A percentile compares a stretch with the other conserved stretches of the same genome.
phyloP scores from a whole-genome alignment of 169 alveolate species.

The Plasmodium sp. region DNA sequence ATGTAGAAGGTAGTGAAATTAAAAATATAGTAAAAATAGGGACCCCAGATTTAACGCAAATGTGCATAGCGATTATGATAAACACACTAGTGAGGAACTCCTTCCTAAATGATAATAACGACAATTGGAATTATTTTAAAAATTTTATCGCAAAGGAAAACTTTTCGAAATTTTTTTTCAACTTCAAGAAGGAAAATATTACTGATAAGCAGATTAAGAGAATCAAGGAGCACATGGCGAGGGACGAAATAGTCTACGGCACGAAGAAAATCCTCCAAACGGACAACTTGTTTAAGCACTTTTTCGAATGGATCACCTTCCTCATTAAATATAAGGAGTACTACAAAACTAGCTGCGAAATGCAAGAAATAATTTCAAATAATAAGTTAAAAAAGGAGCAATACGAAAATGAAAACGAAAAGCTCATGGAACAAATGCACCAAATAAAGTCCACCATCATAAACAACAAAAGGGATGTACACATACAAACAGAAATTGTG shows the following conservation, averaged over 20 bases:
- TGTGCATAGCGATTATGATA: conserved; percentile 41
- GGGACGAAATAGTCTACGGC: conserved; percentile 13
- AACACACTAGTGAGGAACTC: conserved; percentile 41
- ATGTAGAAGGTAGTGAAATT: conserved; percentile 61
- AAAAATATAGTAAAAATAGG: conserved; percentile 56
- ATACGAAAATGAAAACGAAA: conserved; percentile 42
- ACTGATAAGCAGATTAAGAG: conserved; percentile 60
- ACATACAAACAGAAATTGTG: conserved; percentile 5
- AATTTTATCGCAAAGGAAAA: conserved; percentile 50
- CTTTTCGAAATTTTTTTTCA: conserved; percentile 46
- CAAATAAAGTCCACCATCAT: conserved; percentile 10
- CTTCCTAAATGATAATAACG: conserved; percentile 44
- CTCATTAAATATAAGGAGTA: conserved; percentile 56
- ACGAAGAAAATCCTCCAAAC: conserved; percentile 3
- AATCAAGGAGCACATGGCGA: conserved; percentile 35
- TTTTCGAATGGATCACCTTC: conserved; percentile 25
- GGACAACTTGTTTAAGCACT: conserved; percentile 49
- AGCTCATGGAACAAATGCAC: conserved; percentile 22
- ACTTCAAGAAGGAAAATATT: conserved; percentile 65
- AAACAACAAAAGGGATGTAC: conserved; percentile 19
- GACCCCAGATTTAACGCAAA: conserved; percentile 19
- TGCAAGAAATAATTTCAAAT: conserved; percentile 3
- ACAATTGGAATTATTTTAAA: conserved; percentile 74
- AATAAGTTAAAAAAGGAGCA: conserved; percentile 43
- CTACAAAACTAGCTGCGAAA: conserved; percentile 14